Evolutionary conservation across 1,284 basidiomycete genomes (phyloP).

Genomic region (Inonotus hispidus): DNA sequence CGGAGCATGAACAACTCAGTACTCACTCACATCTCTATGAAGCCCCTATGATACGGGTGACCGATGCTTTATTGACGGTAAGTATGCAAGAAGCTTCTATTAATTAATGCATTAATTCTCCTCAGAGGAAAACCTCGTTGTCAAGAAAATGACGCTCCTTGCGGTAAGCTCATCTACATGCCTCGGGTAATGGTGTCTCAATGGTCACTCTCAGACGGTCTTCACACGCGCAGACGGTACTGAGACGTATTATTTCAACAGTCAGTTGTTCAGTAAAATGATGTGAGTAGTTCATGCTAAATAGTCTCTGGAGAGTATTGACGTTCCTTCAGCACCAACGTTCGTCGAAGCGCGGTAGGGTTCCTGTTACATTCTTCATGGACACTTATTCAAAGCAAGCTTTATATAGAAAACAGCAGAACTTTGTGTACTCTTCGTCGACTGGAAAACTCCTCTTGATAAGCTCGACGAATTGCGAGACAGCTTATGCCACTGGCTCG

Average conservation of each 20-base stretch:
- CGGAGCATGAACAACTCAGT: background rate
- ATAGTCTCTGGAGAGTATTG: constrained; percentile 8
- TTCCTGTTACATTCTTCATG: background rate
- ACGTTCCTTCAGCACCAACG: constrained; percentile 48
- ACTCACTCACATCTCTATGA: constrained; percentile 21
- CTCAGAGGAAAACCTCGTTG: constrained; percentile 59
- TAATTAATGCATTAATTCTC: background rate
- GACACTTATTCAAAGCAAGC: constrained; percentile 2
- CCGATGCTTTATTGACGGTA: constrained; percentile 63
- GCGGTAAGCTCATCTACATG: constrained; percentile 38
- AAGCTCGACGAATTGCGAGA: constrained; percentile 65
- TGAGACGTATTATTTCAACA: constrained; percentile 75
- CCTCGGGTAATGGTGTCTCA: background rate
- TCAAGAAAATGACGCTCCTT: constrained; percentile 73
- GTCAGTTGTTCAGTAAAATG: constrained; percentile 64
- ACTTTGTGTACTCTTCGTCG: constrained; percentile 59
- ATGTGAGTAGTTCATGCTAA: constrained; percentile 42
- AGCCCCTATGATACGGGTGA: constrained; percentile 78
- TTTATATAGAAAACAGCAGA: constrained; percentile 57
- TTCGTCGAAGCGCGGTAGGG: constrained; percentile 59
- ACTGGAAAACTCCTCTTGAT: constrained; percentile 65
- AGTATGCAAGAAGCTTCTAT: constrained; percentile 15
- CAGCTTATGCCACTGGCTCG: constrained; percentile 64
- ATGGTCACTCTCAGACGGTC: constrained; percentile 41
- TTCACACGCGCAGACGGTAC: constrained; percentile 65